These are phyloP conservation scores for Taxillus chinensis DNA, from an alignment of 164 flowering plant genomes.

Conservation along the genomic window DNA sequence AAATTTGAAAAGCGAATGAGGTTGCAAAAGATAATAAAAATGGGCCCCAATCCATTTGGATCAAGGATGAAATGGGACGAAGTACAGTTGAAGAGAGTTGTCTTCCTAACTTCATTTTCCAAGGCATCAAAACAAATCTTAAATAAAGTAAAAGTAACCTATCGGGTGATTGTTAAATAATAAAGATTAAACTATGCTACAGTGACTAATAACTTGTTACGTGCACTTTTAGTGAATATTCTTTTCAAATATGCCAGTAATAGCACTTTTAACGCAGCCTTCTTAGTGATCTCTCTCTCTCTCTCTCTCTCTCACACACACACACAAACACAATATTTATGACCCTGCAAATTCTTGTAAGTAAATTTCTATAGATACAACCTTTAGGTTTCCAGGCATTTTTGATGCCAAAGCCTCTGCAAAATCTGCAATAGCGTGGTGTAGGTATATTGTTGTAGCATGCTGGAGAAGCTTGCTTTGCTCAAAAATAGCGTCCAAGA, in stretches of 20 bases:
- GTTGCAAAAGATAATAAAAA: too few species aligned
- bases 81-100: background rate
- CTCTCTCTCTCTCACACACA: too few species aligned
- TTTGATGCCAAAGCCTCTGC: conserved; percentile 92
- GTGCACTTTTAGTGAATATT: too few species aligned
- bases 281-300: background rate
- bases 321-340: too few species aligned
- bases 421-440: conserved; percentile 89
- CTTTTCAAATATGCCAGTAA: background rate
- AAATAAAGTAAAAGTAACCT: too few species aligned
- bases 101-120: background rate
- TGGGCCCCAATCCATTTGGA: too few species aligned
- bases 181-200: too few species aligned
- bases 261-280: background rate
- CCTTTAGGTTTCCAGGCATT: conserved; percentile 98
- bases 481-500: conserved; percentile 67
- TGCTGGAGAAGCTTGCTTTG: conserved; percentile 94
- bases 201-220: too few species aligned
- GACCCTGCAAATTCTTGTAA: too few species aligned
- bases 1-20: too few species aligned
- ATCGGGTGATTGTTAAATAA: too few species aligned
- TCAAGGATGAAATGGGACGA: background rate
- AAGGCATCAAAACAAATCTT: background rate
- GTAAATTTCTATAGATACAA: conserved; percentile 6
- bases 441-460: conserved; percentile 87